These are phyloP conservation scores for Apiotrichum veenhuisii DNA, from an alignment of 1,284 basidiomycete genomes.

Conservation along the genomic window DNA sequence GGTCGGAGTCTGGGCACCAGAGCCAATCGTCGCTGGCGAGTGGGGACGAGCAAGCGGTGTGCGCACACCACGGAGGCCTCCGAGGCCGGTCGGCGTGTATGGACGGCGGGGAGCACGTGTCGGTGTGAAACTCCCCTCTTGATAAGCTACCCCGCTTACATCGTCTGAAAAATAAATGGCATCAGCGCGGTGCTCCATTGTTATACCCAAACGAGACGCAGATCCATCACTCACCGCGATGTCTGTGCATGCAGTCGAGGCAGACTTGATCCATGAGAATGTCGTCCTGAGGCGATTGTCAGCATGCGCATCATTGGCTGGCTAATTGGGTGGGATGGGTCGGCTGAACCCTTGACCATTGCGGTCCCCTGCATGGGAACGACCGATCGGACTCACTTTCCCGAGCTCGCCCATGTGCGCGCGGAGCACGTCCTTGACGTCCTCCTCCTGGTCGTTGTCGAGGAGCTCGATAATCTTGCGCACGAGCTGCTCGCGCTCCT, in stretches of 20 bases:
- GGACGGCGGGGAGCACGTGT: slow-evolving; percentile 35
- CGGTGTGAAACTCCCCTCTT: slow-evolving; percentile 40
- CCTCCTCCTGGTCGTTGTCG: slow-evolving; percentile 76
- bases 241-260: slow-evolving; percentile 49
- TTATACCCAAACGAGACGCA: too few relatives aligned
- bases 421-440: slow-evolving; percentile 70
- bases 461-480: slow-evolving; percentile 67
- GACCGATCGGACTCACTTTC: slow-evolving; percentile 52
- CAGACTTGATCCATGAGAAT: slow-evolving; percentile 49
- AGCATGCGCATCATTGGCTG: background rate
- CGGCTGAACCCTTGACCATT: background rate
- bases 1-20: slow-evolving; percentile 42
- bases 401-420: slow-evolving; percentile 67
- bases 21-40: slow-evolving; percentile 27
- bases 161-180: slow-evolving; percentile 34
- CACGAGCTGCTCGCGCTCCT: slow-evolving; percentile 55
- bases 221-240: slow-evolving; percentile 53
- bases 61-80: slow-evolving; percentile 40
- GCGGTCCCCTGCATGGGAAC: too few relatives aligned
- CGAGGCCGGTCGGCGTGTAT: slow-evolving; percentile 47
- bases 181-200: background rate
- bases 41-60: slow-evolving; percentile 44
- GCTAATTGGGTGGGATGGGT: background rate
- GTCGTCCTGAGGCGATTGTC: slow-evolving; percentile 35
- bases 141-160: slow-evolving; percentile 42